Percentiles rank a stretch among this genome's conserved stretches.
These are phyloP conservation scores for Sarcodon sp. DNA, from an alignment of 768 basidiomycete genomes.

Conservation along the genomic window DNA sequence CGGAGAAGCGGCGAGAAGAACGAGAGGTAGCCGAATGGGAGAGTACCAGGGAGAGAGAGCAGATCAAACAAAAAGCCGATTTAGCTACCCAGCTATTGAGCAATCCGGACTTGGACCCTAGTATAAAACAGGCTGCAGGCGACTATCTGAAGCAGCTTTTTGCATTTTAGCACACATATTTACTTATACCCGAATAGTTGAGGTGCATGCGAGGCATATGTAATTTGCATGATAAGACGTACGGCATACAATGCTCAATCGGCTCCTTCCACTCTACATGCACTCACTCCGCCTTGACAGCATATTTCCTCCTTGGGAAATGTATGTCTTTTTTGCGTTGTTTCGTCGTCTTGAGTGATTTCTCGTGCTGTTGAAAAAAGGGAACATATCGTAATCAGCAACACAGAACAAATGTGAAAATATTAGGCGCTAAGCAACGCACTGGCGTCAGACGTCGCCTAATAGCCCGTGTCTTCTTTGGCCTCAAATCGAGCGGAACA, in stretches of 20 bases:
- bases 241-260: too few relatives aligned
- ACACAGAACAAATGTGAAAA: constrained; percentile 1
- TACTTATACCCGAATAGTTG: too few relatives aligned
- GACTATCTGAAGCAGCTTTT: constrained; percentile 66
- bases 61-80: constrained; percentile 48
- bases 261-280: too few relatives aligned
- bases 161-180: background rate
- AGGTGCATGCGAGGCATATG: too few relatives aligned
- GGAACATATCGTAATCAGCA: constrained; percentile 1
- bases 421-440: constrained; percentile 10
- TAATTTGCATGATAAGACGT: too few relatives aligned
- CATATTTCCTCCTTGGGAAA: constrained; percentile 90
- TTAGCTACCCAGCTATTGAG: constrained; percentile 57
- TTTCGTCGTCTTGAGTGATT: constrained; percentile 77
- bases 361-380: constrained; percentile 49
- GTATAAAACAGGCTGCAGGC: constrained; percentile 51
- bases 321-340: constrained; percentile 91
- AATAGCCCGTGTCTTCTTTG: constrained; percentile 98
- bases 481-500: constrained; percentile 91
- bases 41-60: constrained; percentile 16
- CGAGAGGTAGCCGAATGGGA: constrained; percentile 46
- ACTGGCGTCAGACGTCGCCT: constrained; percentile 89
- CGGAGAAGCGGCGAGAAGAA: constrained; percentile 39
- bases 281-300: constrained; percentile 58
- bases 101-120: constrained; percentile 43